Conservation (phyloP, 140 eudicot species). For the Erigeron philadelphicus region DNA sequence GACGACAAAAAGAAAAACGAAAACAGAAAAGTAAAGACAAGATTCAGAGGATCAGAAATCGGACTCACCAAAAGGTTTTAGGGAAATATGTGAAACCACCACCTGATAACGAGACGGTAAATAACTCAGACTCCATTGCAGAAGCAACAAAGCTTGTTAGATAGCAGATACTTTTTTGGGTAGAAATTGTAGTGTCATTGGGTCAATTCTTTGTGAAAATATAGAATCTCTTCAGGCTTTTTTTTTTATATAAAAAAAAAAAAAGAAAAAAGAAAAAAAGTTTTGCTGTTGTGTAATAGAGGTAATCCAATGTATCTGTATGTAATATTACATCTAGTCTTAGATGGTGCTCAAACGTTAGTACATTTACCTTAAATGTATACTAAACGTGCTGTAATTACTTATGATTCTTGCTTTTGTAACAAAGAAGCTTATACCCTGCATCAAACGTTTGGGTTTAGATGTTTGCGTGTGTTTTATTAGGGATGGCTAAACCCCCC, state of each 20-base stretch:
- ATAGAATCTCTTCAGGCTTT: constrained; percentile 4
- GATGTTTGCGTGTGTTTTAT: background rate
- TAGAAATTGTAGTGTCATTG: constrained; percentile 26
- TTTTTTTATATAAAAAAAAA: background rate
- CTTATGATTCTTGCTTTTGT: constrained; percentile 7
- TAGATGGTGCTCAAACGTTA: constrained; percentile 19
- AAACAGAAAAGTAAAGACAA: constrained; percentile 72
- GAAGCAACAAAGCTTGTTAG: constrained; percentile 33
- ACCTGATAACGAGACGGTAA: constrained; percentile 35
- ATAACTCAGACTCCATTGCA: constrained; percentile 24
- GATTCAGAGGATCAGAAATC: constrained; percentile 47
- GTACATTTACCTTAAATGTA: constrained; percentile 21
- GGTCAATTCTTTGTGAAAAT: constrained; percentile 43
- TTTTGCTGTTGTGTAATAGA: constrained; percentile 18
- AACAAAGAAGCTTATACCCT: background rate
- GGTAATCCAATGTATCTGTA: constrained; percentile 11
- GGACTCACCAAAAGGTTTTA: constrained; percentile 57
- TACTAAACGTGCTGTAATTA: constrained; percentile 17
- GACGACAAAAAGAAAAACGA: constrained; percentile 51
- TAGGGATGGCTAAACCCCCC: too few relatives aligned
- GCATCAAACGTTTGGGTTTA: background rate
- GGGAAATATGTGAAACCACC: constrained; percentile 83
- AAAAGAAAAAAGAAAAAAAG: too few relatives aligned
- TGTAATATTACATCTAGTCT: constrained; percentile 17
- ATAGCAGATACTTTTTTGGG: constrained; percentile 31